Evolutionary conservation across 2,329 filamentous ascomycete species (phyloP), one percentile per base, ranked within the genome.

Genomic region (Nothopassalora personata): DNA sequence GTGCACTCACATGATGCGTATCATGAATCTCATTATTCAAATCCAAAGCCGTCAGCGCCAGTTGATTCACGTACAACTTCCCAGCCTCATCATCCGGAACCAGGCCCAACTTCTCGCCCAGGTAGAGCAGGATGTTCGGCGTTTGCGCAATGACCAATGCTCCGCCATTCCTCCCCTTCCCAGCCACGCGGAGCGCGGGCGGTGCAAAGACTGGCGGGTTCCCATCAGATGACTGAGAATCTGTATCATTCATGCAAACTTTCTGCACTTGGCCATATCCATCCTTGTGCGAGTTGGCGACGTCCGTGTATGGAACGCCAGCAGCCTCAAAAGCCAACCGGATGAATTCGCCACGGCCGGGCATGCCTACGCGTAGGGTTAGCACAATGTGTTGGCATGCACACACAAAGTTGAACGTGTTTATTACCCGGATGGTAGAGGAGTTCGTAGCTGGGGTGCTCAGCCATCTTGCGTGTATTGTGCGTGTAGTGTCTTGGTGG

Each of bases 281-380:
- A 31, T 81, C 70, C 11, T 62, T 56, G 27, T 63, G 48, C 64
- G 72, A 71, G 64, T 80, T 81, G 57, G 81, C 79, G 3, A 79
- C 76, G 75, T 92, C 88, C 27, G 73, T 83, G 77, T 90, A 92
- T 4, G 80, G 71, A 1, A 82, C 82, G 18, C 81, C 81, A 19
- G 84, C 80, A 54, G 88, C 87, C 75, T 92, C 89, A 64, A 93
- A 83, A 15, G 81, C 80, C 10, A 93, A 81, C 23, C 89, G 88
- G 69, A 91, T 76, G 71, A 85, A 84, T 71, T 93, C 89, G 61
- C 85, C 89, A 52, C 89, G 86, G 45, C 89, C 89, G 34, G 89
- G 89, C 28, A 90, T 76, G 18, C 73, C 74, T 18, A 87, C 86
- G 7, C 8, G 5, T 52, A 5, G 31, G 7, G 28, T 23, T 11